Base-by-base conservation (phyloP, 2,329 filamentous ascomycete genomes). In the Alternaria triticimaculans region DNA sequence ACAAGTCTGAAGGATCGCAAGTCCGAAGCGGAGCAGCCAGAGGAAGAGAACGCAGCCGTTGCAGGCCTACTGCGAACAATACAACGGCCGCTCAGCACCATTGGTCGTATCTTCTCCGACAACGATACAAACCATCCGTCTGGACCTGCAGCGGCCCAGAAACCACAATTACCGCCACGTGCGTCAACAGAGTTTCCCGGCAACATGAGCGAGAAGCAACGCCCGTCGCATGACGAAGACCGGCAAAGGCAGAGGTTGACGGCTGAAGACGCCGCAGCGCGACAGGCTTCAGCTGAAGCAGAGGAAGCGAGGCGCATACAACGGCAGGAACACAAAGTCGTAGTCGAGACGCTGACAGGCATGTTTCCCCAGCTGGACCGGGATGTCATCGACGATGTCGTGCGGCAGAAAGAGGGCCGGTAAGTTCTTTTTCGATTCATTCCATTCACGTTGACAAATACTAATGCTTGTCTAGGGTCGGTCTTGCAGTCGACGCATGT, bases 321-420 rank as follows among this genome's bases (percentile, higher is more conserved):
- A 70, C 86, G 89, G 37, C 90, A 91, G 59, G 96, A 99, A 84
- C 94, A 98, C 80, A 86, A 88, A 58, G 95, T 94, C 72, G 90
- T 99, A 8, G 95, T 98, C 3, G 96, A 98, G 81, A 98, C 96
- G 37, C 83, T 99, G 61, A 90, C 93, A 51, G 92, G 93, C 72
- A 99, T 99, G 96, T 99, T 99, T 79, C 96, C 96, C 1, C 94
- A 96, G 76, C 84, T 99, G 55, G 96, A 99, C 79, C 89, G 89
- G 74, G 96, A 99, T 53, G 87, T 99, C 41, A 98, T 99, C 76
- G 94, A 94, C 74, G 96, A 99, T 82, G 96, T 99, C 44, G 96
- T 99, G 25, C 90, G 95, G 78, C 89, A 96, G 83, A 97, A 99
- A 82, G 91, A 97, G 81, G 96, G 96, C 77, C 89, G 93, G 93